Evolutionary conservation across 2,329 filamentous ascomycete species (phyloP), one percentile per base, ranked within the genome.

Genomic region (Sordariomycetes sp.): DNA sequence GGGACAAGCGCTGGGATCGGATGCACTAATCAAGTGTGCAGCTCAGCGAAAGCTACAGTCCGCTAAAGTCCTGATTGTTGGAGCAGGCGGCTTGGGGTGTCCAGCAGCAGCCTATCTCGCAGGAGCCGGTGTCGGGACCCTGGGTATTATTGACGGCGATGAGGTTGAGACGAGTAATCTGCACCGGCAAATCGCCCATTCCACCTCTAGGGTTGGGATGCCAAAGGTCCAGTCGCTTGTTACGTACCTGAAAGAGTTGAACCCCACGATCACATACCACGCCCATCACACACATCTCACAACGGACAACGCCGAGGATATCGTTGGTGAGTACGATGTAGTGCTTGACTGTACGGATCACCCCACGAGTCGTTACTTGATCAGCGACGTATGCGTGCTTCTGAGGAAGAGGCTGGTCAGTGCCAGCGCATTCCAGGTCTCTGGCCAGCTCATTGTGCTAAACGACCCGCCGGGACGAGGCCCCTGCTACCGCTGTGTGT

Each of bases 341-440:
- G 76, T 96, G 2, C 75, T 98, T 10, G 92, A 98, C 57, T 98
- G 92, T 55, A 96, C 90, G 8, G 92, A 98, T 57, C 87, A 90
- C 43, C 90, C 92, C 0, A 82, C 85, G 2, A 85, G 86, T 0
- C 83, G 92, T 28, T 96, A 98, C 54, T 72, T 96, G 30, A 85
- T 96, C 43, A 94, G 86, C 0, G 92, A 98, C 52, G 75, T 83
- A 12, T 93, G 86, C 46, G 82, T 95, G 8, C 65, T 94, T 4
- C 67, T 88, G 1, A 62, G 70, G 3, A 92, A 86, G 49, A 79
- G 86, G 0, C 72, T 98, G 12, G 75, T 96, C 10, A 94, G 87
- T 4, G 92, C 90, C 2, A 93, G 88, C 1, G 90, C 92, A 0
- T 71, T 96, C 17, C 79, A 86, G 14, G 86, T 82, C 0, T 88